phyloP scores from a whole-genome alignment of 805 yeast genomes.

The Wickerhamiella sergipiensis region DNA sequence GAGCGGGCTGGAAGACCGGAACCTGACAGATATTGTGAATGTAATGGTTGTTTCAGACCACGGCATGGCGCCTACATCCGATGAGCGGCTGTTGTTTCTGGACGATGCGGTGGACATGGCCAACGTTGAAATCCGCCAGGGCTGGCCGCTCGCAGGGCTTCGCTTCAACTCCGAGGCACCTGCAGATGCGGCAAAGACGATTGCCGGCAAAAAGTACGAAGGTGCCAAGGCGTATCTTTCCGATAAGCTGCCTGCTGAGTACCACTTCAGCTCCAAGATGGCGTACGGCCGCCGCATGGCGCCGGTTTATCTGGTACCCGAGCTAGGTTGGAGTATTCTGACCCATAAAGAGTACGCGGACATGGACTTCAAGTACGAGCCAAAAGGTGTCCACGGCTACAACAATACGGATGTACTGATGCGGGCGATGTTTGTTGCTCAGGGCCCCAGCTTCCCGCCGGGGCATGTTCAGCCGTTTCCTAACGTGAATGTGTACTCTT shows the following conservation, averaged over 20 bases:
- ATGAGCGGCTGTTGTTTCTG: constrained; percentile 50
- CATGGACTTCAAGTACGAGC: constrained; percentile 36
- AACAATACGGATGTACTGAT: constrained; percentile 62
- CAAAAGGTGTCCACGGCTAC: constrained; percentile 77
- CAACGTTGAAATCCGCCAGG: constrained; percentile 51
- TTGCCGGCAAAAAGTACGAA: not conserved
- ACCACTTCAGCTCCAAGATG: constrained; percentile 32
- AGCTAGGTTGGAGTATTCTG: constrained; percentile 63
- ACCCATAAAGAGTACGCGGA: constrained; percentile 44
- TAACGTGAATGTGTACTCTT: constrained; percentile 60
- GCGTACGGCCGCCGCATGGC: constrained; percentile 52
- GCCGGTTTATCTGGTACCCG: constrained; percentile 75
- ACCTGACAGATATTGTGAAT: constrained; percentile 53
- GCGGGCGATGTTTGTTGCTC: constrained; percentile 69
- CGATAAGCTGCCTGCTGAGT: constrained; percentile 40
- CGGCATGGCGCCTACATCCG: constrained; percentile 83
- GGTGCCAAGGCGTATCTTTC: constrained; percentile 31
- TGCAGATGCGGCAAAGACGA: constrained; percentile 2
- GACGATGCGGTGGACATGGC: constrained; percentile 53
- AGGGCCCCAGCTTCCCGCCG: constrained; percentile 60
- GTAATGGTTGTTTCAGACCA: constrained; percentile 76
- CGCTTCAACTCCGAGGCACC: constrained; percentile 35
- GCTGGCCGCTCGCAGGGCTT: constrained; percentile 78
- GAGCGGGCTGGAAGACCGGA: constrained; percentile 37
- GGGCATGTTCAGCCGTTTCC: constrained; percentile 44